Evolutionary conservation across 331 rosid genomes (phyloP).

Genomic region (Pyracantha coccinea): DNA sequence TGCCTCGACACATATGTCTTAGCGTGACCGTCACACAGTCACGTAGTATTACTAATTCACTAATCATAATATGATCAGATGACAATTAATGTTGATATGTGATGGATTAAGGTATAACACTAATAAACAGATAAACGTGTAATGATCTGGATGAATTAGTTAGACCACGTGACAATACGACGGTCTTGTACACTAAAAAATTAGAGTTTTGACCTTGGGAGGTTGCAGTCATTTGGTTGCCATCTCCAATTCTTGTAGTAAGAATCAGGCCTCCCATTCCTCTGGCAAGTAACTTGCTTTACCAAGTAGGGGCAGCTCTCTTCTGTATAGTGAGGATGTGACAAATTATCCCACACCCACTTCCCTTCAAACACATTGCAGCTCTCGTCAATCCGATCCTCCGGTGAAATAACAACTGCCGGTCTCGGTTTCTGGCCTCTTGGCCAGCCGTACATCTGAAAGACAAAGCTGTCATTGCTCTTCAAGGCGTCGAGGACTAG

Average conservation of each 20-base stretch:
- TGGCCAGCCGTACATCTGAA: conserved; percentile 24
- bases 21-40: not conserved
- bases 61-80: too few species aligned
- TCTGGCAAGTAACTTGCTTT: conserved; percentile 75
- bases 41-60: too few species aligned
- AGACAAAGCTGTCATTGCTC: conserved; percentile 38
- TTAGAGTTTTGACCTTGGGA: conserved; percentile 54
- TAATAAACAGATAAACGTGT: too few species aligned
- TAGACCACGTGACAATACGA: not conserved
- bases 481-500: conserved; percentile 48
- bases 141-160: too few species aligned
- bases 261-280: conserved; percentile 88
- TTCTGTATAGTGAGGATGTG: conserved; percentile 67
- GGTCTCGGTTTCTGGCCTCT: conserved; percentile 22
- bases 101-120: too few species aligned
- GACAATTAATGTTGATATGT: too few species aligned
- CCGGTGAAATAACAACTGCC: conserved; percentile 37
- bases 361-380: conserved; percentile 76
- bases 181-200: too few species aligned
- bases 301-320: conserved; percentile 79
- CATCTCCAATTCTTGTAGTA: conserved; percentile 84
- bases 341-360: conserved; percentile 82
- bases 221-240: conserved; percentile 75
- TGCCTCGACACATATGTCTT: not conserved
- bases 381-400: conserved; percentile 43